Conservation (phyloP, 192 early-diverging fungal genomes). For the Coemansia sp. region DNA sequence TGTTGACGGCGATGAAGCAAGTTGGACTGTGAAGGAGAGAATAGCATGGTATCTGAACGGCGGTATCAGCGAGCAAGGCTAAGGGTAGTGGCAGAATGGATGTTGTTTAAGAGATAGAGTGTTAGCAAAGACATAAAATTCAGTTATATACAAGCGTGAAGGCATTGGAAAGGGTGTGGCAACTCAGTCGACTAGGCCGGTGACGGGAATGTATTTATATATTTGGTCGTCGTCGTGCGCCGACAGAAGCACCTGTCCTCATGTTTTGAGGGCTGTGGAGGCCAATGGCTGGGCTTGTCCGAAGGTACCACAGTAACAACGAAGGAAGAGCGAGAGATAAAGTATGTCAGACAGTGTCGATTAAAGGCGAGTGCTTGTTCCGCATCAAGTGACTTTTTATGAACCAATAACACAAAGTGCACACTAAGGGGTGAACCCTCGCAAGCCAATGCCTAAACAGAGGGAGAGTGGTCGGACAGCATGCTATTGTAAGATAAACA, state of each 20-base stretch:
- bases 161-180: not conserved
- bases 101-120: not conserved
- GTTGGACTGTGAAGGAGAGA: not conserved
- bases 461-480: not conserved
- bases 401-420: not conserved
- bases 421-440: not conserved
- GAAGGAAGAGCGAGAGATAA: not conserved
- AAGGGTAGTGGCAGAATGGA: not conserved
- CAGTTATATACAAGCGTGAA: not conserved
- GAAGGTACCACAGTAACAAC: not conserved
- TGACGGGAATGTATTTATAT: not conserved
- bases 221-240: not conserved
- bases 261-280: not conserved
- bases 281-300: not conserved
- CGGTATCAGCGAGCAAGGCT: not conserved
- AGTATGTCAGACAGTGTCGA: too few species aligned
- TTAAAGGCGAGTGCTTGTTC: not conserved
- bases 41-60: not conserved
- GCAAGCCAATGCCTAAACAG: not conserved
- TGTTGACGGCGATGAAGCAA: constrained; percentile 6
- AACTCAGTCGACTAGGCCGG: not conserved
- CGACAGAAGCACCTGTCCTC: not conserved
- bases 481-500: not conserved
- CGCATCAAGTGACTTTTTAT: not conserved
- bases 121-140: not conserved